Base-by-base conservation (phyloP, 768 basidiomycete species). In the Leucosporidium creatinivorum region DNA sequence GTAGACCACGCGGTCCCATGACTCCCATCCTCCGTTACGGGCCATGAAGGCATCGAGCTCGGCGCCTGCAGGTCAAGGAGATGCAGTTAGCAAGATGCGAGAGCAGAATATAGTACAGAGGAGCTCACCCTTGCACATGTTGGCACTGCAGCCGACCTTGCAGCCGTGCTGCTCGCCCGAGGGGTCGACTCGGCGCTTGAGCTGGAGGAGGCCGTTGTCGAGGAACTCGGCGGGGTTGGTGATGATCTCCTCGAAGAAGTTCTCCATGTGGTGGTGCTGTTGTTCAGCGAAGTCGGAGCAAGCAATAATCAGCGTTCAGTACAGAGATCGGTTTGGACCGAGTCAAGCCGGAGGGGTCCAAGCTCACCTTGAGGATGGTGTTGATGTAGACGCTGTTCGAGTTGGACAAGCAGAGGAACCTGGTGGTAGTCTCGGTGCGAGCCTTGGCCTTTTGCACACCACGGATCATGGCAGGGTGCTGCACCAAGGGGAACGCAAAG, bases 381-480 rank as follows among this genome's bases (percentile, higher is more conserved):
- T 84, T 81, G 77, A 97, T 98, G 81, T 89, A 98, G 62, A 96
- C 85, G 1, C 84, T 81, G 79, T 99, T 99, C 56, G 94, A 87
- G 78, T 96, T 98, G 66, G 94, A 97, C 55, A 99, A 83, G 77
- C 91, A 90, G 73, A 97, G 82, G 79, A 97, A 87, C 5, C 88
- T 89, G 0, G 85, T 84, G 10, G 88, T 85, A 17, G 39, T 26
- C n/a, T 82, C 82, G 19, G 83, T 76, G 21, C 83, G 80, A 5
- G 82, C 80, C 77, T 96, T 91, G 68, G 94, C 82, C 4, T 81
- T 82, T 28, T 82, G 84, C n/a, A 94, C 86, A n/a, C 84, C 91
- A 26, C 93, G 89, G 67, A 86, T 83, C 92, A 97, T 96, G 7
- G 93, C 96, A 5, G 96, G 96, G 77, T 99, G 96, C 94, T 99